Evolutionary conservation across 1,139 yeast genomes (phyloP), one percentile per base, ranked within the genome.

Genomic region (Kurtzmaniella quercitrusa): DNA sequence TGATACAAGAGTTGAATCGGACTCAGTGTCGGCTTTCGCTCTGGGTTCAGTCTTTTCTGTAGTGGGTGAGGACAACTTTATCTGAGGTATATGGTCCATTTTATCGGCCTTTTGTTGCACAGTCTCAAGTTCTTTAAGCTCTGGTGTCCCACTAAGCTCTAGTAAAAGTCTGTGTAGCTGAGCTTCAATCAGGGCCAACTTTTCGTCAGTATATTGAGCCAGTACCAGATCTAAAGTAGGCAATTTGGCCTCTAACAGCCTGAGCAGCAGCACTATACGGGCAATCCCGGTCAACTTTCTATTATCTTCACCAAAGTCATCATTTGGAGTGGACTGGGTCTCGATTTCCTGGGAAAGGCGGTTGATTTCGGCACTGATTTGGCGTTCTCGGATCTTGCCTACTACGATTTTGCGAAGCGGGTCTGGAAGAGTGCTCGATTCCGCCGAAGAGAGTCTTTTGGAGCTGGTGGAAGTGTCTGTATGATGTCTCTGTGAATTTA

Each of bases 151-250:
- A 11, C 30, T 14, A 9, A 26, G 30, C 30, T 26, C 30, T 14
- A 26, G 30, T 26, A 19, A 26, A 16, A 19, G 38, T 15, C 22
- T 11, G 39, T 37, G n/a, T 16, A 18, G 22, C 16, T 26, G 40
- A 15, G 14, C 32, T 18, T 21, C 15, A n/a, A 14, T 19, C 22
- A 16, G 20, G 21, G 33, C 14, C 38, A 22, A n/a, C 30, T 15
- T 14, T 36, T 30, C 26, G 23, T 16, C 40, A 21, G 14, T 41
- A 37, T 16, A 41, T 22, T 18, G 28, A 33, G 16, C 37, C 43
- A 33, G 37, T 20, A 20, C 30, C 40, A 5, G 39, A 36, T 35
- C 38, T 16, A 35, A 20, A 17, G 38, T 35, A 3, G 34, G 18
- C 17, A 30, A 30, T 30, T 30, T 30, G 18, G 34, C 16, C 15